phyloP scores from a whole-genome alignment of 768 basidiomycete species.

The Xerocomellus amylosporus region DNA sequence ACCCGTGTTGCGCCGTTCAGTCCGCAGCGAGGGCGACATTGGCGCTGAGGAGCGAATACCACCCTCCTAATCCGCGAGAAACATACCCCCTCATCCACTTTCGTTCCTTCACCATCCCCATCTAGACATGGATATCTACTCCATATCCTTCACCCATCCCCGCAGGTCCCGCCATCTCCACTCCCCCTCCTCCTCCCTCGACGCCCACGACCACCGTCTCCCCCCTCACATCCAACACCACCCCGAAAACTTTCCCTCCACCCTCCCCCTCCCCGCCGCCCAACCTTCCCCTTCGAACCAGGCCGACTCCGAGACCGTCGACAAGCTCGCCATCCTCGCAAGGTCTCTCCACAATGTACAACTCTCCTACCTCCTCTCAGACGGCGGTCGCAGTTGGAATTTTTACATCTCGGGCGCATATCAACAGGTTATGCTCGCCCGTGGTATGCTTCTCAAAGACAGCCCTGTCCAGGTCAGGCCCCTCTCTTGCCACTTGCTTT shows the following conservation, averaged over 20 bases:
- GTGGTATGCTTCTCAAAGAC: conserved; percentile 87
- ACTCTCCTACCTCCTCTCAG: conserved; percentile 72
- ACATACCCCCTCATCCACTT: conserved; percentile 19
- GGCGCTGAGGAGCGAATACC: conserved; percentile 26
- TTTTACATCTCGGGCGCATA: conserved; percentile 89
- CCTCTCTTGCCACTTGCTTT: neutral
- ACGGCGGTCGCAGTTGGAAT: conserved; percentile 72
- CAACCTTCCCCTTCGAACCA: conserved; percentile 34
- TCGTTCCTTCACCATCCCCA: neutral
- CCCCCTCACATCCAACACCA: conserved; percentile 39
- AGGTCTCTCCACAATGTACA: conserved; percentile 81
- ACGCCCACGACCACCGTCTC: conserved; percentile 53
- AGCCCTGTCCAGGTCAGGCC: conserved; percentile 74
- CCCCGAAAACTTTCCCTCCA: conserved; percentile 31
- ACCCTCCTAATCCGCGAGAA: conserved; percentile 24
- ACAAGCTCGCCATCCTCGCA: conserved; percentile 75
- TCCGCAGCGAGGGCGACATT: conserved; percentile 7
- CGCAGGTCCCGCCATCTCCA: conserved; percentile 68
- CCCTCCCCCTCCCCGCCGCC: conserved; percentile 39
- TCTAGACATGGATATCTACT: conserved; percentile 83
- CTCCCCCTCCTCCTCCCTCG: conserved; percentile 60
- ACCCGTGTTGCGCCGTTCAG: neutral
- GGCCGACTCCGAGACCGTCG: conserved; percentile 69
- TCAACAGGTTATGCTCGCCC: conserved; percentile 87
- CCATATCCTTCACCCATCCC: conserved; percentile 90